Evolutionary conservation across 106 monocot genomes (phyloP).

Genomic region (Acorus calamus): DNA sequence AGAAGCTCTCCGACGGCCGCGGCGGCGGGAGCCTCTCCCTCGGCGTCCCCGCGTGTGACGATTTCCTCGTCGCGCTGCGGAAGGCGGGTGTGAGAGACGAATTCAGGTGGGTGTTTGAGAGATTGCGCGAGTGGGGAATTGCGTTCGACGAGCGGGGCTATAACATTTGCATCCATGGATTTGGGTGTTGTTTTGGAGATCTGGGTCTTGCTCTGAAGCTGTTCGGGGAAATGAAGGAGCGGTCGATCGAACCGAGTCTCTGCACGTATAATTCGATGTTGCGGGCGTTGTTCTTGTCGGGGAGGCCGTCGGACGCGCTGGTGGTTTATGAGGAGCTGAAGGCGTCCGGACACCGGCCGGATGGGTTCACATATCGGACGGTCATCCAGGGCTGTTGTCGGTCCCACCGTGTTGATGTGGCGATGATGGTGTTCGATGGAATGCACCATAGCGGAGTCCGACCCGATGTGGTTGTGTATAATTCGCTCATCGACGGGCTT

Average conservation of each 20-base stretch:
- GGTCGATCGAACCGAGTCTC: conserved; percentile 27
- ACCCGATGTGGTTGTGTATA: conserved; percentile 52
- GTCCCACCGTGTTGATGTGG: conserved; percentile 42
- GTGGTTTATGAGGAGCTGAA: conserved; percentile 61
- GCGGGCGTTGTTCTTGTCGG: conserved; percentile 34
- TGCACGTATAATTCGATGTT: conserved; percentile 75
- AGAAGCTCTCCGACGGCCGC: conserved; percentile 17
- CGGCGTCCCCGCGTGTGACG: conserved; percentile 21
- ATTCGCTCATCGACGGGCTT: conserved; percentile 65
- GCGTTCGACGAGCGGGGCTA: conserved; percentile 33
- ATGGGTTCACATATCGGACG: conserved; percentile 51
- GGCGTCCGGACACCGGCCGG: conserved; percentile 46
- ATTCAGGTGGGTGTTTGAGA: conserved; percentile 60
- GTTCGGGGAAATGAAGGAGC: conserved; percentile 64
- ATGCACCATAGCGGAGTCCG: conserved; percentile 38
- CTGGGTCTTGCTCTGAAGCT: conserved; percentile 42
- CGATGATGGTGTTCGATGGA: conserved; percentile 48
- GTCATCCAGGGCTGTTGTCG: conserved; percentile 59
- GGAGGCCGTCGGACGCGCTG: conserved; percentile 42
- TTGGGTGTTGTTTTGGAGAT: conserved; percentile 37
- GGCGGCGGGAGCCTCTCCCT: not conserved
- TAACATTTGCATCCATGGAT: conserved; percentile 73
- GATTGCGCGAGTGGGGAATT: conserved; percentile 31
- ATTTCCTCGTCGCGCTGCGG: conserved; percentile 33
- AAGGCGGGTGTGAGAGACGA: conserved; percentile 31